phyloP scores from a whole-genome alignment of 2,329 filamentous ascomycete species.

The Podosphaera fusca region DNA sequence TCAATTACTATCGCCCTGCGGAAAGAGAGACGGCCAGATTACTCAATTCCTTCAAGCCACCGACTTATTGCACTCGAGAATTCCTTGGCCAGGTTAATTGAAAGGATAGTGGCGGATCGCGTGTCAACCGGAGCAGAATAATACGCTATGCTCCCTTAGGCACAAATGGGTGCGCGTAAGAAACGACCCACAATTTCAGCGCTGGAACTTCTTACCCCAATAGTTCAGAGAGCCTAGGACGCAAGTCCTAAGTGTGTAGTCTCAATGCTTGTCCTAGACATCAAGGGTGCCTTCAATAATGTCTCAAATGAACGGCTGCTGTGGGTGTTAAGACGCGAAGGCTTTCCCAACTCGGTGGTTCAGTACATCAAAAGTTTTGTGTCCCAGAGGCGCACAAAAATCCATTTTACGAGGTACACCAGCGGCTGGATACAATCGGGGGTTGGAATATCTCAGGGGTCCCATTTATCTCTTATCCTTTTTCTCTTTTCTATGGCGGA shows the following conservation, averaged over 20 bases:
- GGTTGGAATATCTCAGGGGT: no score
- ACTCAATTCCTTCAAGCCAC: background rate
- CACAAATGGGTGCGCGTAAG: background rate
- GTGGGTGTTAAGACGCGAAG: background rate
- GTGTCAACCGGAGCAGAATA: background rate
- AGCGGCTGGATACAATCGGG: no score
- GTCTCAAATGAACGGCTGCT: background rate
- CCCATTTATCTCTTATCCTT: background rate
- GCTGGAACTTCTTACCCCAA: background rate
- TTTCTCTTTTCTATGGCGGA: background rate
- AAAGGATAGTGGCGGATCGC: background rate
- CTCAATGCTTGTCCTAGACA: no score
- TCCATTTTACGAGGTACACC: no score
- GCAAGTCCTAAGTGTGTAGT: background rate
- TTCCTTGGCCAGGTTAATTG: background rate
- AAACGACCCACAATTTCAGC: background rate
- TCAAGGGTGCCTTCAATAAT: background rate
- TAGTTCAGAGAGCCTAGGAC: background rate
- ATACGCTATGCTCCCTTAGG: background rate
- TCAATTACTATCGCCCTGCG: background rate
- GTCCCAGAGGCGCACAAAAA: background rate
- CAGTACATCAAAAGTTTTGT: background rate
- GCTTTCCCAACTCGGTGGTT: background rate
- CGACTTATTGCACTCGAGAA: background rate
- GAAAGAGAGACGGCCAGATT: background rate